Percentiles rank a stretch among this genome's conserved stretches.
Conservation (phyloP, 1,284 basidiomycete genomes). For the Rugosomyces carneus region DNA sequence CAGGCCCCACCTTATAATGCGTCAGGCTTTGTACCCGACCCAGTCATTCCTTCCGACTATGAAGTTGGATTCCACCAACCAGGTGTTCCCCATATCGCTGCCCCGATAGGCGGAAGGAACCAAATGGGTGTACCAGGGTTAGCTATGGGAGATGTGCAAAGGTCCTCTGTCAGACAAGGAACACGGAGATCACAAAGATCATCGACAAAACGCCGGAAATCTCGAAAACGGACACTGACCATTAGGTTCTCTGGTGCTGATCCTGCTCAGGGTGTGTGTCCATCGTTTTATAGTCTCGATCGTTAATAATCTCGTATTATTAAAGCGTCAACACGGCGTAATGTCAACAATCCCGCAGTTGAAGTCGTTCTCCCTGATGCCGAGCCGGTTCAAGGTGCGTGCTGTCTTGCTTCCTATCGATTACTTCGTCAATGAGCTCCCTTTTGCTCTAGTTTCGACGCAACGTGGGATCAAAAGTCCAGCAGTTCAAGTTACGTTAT, state of each 20-base stretch:
- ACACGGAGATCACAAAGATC: not conserved
- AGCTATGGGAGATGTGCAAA: not conserved
- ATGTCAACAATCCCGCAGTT: not conserved
- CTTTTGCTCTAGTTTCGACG: not conserved
- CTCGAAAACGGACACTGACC: not conserved
- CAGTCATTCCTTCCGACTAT: constrained; percentile 2
- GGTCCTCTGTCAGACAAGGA: not conserved
- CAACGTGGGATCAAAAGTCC: not conserved
- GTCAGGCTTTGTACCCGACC: not conserved
- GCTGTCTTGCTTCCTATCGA: not conserved
- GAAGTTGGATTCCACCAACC: not conserved
- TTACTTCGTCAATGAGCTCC: not conserved
- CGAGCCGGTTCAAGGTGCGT: too few relatives aligned
- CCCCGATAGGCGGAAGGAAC: not conserved
- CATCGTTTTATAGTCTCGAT: not conserved
- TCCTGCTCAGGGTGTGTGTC: not conserved
- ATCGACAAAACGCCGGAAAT: not conserved
- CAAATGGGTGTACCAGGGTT: not conserved
- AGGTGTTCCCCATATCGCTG: not conserved
- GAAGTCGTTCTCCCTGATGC: too few relatives aligned
- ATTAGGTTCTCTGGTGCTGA: not conserved
- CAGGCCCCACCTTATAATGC: not conserved
- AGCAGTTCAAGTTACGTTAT: not conserved
- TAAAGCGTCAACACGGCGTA: not conserved
- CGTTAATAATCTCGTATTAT: not conserved